Percentiles rank a stretch among this genome's conserved stretches.
Evolutionary conservation across 1,139 yeast genomes (phyloP).

Genomic region (Scheffersomyces insectosa): DNA sequence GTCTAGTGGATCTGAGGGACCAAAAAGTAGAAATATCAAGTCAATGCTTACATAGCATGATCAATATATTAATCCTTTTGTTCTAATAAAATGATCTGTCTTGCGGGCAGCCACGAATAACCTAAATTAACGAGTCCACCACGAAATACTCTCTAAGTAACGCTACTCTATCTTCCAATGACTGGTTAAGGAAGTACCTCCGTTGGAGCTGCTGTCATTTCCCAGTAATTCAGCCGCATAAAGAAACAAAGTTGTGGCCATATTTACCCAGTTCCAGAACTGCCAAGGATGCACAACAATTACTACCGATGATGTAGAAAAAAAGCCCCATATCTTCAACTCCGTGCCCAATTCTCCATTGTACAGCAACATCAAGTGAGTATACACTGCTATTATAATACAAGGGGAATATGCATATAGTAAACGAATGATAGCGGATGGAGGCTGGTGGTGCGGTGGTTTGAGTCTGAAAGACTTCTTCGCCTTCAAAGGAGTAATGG

Average conservation of each 20-base stretch:
- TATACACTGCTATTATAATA: slow-evolving; percentile 89
- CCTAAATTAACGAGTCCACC: no score
- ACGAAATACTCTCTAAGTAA: no score
- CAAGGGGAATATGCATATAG: slow-evolving; percentile 91
- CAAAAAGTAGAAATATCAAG: no score
- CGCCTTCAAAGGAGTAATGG: neutral
- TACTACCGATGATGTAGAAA: slow-evolving; percentile 16
- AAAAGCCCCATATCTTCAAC: slow-evolving; percentile 59
- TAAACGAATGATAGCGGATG: slow-evolving; percentile 53
- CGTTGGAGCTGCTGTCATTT: slow-evolving; percentile 32
- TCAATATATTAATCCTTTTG: no score
- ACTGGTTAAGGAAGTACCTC: slow-evolving; percentile 25
- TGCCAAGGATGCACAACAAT: slow-evolving; percentile 77
- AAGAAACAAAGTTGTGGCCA: slow-evolving; percentile 73
- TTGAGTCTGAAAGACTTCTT: slow-evolving; percentile 14
- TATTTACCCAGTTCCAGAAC: slow-evolving; percentile 96
- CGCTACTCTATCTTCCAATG: slow-evolving; percentile 25
- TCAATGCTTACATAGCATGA: no score
- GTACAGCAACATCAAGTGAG: slow-evolving; percentile 89
- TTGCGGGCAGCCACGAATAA: no score
- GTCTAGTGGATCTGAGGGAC: no score
- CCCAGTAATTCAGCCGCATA: slow-evolving; percentile 75
- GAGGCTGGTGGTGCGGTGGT: slow-evolving; percentile 29
- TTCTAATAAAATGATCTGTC: no score
- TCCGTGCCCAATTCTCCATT: slow-evolving; percentile 72